These are phyloP conservation scores for Clarireedia hainanense DNA, from an alignment of 2,329 filamentous ascomycete species.

Conservation along the genomic window DNA sequence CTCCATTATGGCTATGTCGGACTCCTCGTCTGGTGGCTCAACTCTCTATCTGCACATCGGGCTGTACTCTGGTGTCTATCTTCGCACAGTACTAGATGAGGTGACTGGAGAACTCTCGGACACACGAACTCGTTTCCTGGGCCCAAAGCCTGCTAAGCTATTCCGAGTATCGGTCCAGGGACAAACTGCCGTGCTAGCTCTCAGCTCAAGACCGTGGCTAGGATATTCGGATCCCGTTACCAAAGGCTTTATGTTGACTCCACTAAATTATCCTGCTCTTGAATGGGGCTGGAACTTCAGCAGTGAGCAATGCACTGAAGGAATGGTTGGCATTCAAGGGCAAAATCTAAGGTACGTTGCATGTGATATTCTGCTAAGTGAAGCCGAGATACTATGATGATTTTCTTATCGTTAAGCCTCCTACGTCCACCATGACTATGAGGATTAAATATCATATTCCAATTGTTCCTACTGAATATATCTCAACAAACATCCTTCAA, in stretches of 20 bases:
- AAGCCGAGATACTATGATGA: conserved; percentile 31
- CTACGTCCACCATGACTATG: conserved; percentile 32
- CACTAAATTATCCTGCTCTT: conserved; percentile 77
- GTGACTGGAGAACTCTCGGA: conserved; percentile 93
- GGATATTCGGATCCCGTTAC: conserved; percentile 86
- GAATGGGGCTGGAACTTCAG: conserved; percentile 97
- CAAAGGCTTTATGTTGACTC: conserved; percentile 84
- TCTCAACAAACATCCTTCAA: conserved; percentile 17
- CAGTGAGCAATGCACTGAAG: conserved; percentile 87
- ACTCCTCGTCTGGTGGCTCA: conserved; percentile 80
- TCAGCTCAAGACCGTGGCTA: conserved; percentile 93
- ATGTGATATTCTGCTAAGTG: conserved; percentile 3
- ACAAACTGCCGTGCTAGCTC: conserved; percentile 75
- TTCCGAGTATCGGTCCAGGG: conserved; percentile 86
- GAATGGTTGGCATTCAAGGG: conserved; percentile 87
- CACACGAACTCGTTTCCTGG: conserved; percentile 88
- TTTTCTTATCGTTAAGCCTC: conserved; percentile 35
- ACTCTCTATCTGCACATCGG: conserved; percentile 95
- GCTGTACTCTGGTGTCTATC: conserved; percentile 88
- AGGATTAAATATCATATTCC: conserved; percentile 56
- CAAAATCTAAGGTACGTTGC: conserved; percentile 71
- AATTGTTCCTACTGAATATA: conserved; percentile 96
- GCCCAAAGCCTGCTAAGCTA: conserved; percentile 80
- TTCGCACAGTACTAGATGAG: conserved; percentile 90
- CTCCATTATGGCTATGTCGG: conserved; percentile 90